phyloP scores from a whole-genome alignment of 306 rosid genomes.

The Alnus rubra region DNA sequence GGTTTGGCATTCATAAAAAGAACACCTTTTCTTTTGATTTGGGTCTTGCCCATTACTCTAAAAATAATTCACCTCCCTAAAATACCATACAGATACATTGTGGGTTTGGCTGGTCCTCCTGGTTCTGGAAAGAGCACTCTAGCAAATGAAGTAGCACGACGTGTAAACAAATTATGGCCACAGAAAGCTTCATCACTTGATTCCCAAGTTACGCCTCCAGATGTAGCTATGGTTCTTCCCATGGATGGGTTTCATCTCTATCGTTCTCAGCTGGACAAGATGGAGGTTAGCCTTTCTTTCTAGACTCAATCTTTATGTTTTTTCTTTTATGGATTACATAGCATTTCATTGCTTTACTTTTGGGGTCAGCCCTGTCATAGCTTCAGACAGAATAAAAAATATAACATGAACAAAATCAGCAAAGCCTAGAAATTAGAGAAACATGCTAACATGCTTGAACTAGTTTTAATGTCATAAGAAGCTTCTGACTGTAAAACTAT shows the following conservation, averaged over 20 bases:
- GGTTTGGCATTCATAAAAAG: neutral
- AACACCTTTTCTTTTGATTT: neutral
- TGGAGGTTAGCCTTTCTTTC: constrained; percentile 65
- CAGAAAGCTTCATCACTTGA: constrained; percentile 59
- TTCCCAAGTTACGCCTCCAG: constrained; percentile 56
- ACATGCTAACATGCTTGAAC: neutral
- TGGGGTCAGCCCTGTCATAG: constrained; percentile 21
- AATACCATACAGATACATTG: constrained; percentile 51
- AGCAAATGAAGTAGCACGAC: constrained; percentile 68
- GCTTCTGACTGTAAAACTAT: neutral
- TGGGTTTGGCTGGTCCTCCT: constrained; percentile 96
- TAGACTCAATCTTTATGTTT: constrained; percentile 17
- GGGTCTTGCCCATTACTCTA: neutral
- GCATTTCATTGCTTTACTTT: constrained; percentile 20
- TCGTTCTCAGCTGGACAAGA: constrained; percentile 81
- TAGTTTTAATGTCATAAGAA: neutral
- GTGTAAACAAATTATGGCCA: constrained; percentile 71
- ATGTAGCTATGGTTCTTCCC: constrained; percentile 72
- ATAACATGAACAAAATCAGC: neutral
- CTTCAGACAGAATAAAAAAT: neutral
- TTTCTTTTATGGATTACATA: constrained; percentile 22
- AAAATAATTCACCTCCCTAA: neutral
- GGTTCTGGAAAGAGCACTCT: constrained; percentile 92
- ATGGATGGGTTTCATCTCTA: constrained; percentile 97
- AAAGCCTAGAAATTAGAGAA: neutral